Evolutionary conservation across 2,329 filamentous ascomycete species (phyloP).

Genomic region (Stylonectria norvegica): DNA sequence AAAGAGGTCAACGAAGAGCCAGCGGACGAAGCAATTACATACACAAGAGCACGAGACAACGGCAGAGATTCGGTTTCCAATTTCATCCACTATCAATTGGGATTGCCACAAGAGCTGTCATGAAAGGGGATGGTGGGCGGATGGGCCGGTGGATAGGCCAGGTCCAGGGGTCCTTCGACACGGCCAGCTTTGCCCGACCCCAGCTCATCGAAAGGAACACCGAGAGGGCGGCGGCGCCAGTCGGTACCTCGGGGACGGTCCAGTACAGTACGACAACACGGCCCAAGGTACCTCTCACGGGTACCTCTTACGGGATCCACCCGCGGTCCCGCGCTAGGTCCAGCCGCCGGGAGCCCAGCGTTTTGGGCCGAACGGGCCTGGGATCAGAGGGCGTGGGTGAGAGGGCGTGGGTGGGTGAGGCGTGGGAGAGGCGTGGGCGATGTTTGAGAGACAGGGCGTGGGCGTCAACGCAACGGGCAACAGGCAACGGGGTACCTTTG

Average conservation of each 20-base stretch:
- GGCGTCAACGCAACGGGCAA: no score
- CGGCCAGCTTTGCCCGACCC: constrained; percentile 5
- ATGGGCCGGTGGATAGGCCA: constrained; percentile 12
- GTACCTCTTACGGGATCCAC: constrained; percentile 14
- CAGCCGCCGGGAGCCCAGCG: constrained; percentile 10
- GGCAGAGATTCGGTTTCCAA: no score
- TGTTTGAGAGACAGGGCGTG: no score
- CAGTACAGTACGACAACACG: constrained; percentile 20
- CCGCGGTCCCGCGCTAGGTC: constrained; percentile 5
- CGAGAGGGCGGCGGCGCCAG: constrained; percentile 21
- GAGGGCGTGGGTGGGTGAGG: no score
- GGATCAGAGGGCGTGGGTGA: no score
- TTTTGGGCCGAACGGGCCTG: constrained; percentile 11
- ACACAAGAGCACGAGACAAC: no score
- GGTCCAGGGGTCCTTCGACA: constrained; percentile 12
- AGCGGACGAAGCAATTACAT: no score
- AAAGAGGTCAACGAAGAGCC: no score
- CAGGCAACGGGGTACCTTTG: no score
- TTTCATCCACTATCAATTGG: no score
- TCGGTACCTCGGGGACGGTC: constrained; percentile 15
- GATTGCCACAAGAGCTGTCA: no score
- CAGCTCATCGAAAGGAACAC: constrained; percentile 17
- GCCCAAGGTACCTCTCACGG: constrained; percentile 15
- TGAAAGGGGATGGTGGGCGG: constrained; percentile 8
- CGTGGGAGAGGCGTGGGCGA: not conserved